These are phyloP conservation scores for Aspergillus floridensis DNA, from an alignment of 2,329 filamentous ascomycete genomes.

Conservation along the genomic window DNA sequence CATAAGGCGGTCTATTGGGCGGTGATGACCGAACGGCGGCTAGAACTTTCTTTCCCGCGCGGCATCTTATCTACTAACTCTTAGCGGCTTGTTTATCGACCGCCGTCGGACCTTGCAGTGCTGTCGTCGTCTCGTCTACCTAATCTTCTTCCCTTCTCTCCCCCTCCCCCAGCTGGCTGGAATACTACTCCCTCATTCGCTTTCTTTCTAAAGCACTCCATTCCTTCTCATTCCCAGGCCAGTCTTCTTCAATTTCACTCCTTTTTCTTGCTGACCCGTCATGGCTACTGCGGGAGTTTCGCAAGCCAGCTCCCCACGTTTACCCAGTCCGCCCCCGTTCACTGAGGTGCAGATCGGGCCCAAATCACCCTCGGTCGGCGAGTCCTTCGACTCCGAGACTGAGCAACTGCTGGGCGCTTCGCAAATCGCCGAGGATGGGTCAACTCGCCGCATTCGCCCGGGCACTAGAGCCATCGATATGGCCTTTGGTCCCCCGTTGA, in stretches of 20 bases:
- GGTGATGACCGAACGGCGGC: conserved; percentile 6
- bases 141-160: not conserved
- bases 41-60: conserved; percentile 14
- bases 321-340: conserved; percentile 90
- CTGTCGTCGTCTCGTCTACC: not conserved
- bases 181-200: conserved; percentile 1
- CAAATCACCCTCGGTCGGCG: conserved; percentile 67
- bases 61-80: conserved; percentile 15
- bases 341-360: conserved; percentile 90
- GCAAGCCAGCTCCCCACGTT: conserved; percentile 76
- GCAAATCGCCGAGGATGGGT: conserved; percentile 66
- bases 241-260: conserved; percentile 11
- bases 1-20: conserved; percentile 25
- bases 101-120: not conserved
- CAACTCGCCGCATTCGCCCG: conserved; percentile 81
- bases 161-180: not conserved
- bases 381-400: conserved; percentile 59
- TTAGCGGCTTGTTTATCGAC: conserved; percentile 10
- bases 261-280: conserved; percentile 13
- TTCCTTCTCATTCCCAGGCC: not conserved
- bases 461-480: conserved; percentile 92
- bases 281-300: conserved; percentile 49
- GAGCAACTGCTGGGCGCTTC: conserved; percentile 52
- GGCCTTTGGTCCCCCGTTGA: conserved; percentile 83
- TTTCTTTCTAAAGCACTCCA: conserved; percentile 1